A percentile compares a stretch with the other conserved stretches of the same genome.
phyloP scores from a whole-genome alignment of 2,329 filamentous ascomycete genomes.

The Botrytis porri region DNA sequence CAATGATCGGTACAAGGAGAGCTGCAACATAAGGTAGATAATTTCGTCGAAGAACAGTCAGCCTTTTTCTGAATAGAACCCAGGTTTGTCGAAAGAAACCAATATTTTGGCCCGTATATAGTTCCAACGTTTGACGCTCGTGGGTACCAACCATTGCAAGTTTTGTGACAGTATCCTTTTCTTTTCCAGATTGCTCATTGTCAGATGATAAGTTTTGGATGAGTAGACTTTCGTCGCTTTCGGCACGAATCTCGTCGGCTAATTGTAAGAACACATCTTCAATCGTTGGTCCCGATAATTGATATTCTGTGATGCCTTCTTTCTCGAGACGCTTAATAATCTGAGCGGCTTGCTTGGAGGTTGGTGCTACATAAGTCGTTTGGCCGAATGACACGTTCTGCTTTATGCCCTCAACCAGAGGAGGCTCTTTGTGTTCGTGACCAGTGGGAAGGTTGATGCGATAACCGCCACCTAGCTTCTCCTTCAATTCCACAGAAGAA shows the following conservation, averaged over 20 bases:
- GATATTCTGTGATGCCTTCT: constrained; percentile 69
- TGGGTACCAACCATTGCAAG: constrained; percentile 15
- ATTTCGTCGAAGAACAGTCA: constrained; percentile 74
- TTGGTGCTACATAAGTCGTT: constrained; percentile 67
- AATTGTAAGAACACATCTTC: constrained; percentile 89
- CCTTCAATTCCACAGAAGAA: constrained; percentile 82
- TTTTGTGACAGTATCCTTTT: constrained; percentile 34
- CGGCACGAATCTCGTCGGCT: constrained; percentile 71
- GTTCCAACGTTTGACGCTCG: constrained; percentile 43
- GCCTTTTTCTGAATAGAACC: constrained; percentile 75
- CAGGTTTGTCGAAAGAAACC: constrained; percentile 66
- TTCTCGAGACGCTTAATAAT: constrained; percentile 69
- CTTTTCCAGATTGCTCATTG: constrained; percentile 21
- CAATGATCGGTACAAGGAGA: constrained; percentile 73
- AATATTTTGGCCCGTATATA: constrained; percentile 67
- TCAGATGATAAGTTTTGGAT: constrained; percentile 16
- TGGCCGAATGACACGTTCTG: constrained; percentile 65
- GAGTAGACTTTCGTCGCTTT: constrained; percentile 38
- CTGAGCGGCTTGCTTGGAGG: constrained; percentile 66
- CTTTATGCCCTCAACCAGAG: constrained; percentile 52
- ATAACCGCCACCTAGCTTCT: constrained; percentile 79
- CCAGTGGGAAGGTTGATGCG: constrained; percentile 70
- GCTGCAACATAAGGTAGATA: constrained; percentile 73
- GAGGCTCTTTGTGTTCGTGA: constrained; percentile 46
- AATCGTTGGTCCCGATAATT: constrained; percentile 83